Evolutionary conservation across 2,329 filamentous ascomycete species (phyloP), one percentile per base, ranked within the genome.

Genomic region (Hypoxylon sp.): DNA sequence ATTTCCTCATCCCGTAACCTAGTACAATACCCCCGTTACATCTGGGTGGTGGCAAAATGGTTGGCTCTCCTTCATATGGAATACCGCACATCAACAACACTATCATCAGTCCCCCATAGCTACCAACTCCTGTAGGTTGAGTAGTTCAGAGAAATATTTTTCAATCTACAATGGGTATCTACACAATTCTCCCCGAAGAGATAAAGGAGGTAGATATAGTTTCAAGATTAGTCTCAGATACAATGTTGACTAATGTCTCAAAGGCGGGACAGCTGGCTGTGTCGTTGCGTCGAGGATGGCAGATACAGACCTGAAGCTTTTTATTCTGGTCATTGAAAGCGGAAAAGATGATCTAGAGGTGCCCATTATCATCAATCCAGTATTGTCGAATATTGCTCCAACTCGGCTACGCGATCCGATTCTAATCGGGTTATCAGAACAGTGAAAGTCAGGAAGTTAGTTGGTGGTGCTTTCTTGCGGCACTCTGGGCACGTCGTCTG

Each of bases 401-500:
- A n/a, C n/a, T n/a, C n/a, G n/a, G n/a, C n/a, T n/a, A n/a, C n/a
- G n/a, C n/a, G n/a, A n/a, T n/a, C n/a, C n/a, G n/a, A n/a, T n/a
- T n/a, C n/a, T n/a, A n/a, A n/a, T n/a, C n/a, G n/a, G n/a, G n/a
- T n/a, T n/a, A n/a, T n/a, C n/a, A n/a, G n/a, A n/a, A n/a, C n/a
- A n/a, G n/a, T n/a, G n/a, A n/a, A n/a, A n/a, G n/a, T n/a, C n/a
- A n/a, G n/a, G n/a, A n/a, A n/a, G n/a, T n/a, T n/a, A n/a, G n/a
- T n/a, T n/a, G n/a, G 83, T 87, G 1, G 67, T 77, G 15, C 17
- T 76, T 3, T 73, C 71, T 15, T 73, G 75, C 11, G 81, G 81
- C 19, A 75, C 81, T 0, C 74, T 80, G 22, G 78, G 77, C 4
- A 80, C 79, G 4, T 81, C 81, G 4, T 70, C 75, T 2, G 74